phyloP scores from a whole-genome alignment of 1,284 basidiomycete species.

The Veloporphyrellus conicus region DNA sequence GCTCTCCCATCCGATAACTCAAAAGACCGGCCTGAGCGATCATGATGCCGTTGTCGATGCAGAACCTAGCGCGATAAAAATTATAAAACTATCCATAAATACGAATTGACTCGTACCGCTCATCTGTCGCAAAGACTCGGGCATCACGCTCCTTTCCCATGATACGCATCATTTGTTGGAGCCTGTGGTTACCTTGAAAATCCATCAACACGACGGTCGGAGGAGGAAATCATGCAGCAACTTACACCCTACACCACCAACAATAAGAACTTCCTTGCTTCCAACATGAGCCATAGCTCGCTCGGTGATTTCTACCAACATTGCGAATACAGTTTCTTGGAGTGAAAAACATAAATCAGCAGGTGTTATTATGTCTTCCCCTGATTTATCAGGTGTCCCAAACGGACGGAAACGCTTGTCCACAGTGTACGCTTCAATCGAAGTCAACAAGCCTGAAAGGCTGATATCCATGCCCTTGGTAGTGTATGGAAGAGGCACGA shows the following conservation, averaged over 20 bases:
- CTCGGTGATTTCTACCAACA: conserved; percentile 99
- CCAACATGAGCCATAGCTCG: conserved; percentile 99
- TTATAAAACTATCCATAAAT: conserved; percentile 1
- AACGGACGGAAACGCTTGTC: conserved; percentile 69
- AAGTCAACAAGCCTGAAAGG: conserved; percentile 88
- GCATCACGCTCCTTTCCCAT: conserved; percentile 93
- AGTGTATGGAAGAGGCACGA: conserved; percentile 86
- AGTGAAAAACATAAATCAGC: conserved; percentile 95
- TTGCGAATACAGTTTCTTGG: conserved; percentile 96
- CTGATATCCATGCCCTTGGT: conserved; percentile 99
- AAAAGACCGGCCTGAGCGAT: conserved; percentile 97
- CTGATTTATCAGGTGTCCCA: conserved; percentile 36
- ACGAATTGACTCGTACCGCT: conserved; percentile 55
- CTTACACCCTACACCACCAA: conserved; percentile 97
- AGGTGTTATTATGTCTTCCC: conserved; percentile 78
- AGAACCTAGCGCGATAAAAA: conserved; percentile 66
- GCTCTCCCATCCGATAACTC: conserved; percentile 87
- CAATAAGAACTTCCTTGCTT: conserved; percentile 93
- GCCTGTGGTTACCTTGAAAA: conserved; percentile 72
- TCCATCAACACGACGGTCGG: background rate
- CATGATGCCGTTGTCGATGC: conserved; percentile 99
- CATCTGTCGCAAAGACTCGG: conserved; percentile 92
- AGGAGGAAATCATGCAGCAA: conserved; percentile 18
- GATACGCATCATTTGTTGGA: conserved; percentile 98
- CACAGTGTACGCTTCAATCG: conserved; percentile 81